These are phyloP conservation scores for Helotiales sp. DNA, from an alignment of 2,329 filamentous ascomycete species.

Conservation along the genomic window DNA sequence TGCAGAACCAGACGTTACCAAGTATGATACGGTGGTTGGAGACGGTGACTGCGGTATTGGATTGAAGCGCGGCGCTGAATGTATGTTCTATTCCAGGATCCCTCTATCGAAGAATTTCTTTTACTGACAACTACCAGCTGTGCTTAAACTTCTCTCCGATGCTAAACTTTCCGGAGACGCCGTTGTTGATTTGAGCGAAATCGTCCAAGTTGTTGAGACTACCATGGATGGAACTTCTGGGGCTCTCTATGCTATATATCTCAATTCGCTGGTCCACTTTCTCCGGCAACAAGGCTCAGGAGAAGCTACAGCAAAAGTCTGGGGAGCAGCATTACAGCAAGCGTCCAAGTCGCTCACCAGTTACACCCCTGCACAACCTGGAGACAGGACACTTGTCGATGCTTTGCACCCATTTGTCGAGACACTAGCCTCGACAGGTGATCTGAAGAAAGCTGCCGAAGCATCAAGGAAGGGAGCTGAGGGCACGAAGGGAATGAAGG, in stretches of 20 bases:
- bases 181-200: slow-evolving; percentile 57
- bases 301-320: slow-evolving; percentile 48
- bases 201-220: slow-evolving; percentile 64
- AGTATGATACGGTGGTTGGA: slow-evolving; percentile 69
- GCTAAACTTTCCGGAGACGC: slow-evolving; percentile 54
- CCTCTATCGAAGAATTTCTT: background rate
- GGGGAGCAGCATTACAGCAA: slow-evolving; percentile 65
- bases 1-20: slow-evolving; percentile 65
- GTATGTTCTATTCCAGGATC: slow-evolving; percentile 19
- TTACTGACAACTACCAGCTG: slow-evolving; percentile 33
- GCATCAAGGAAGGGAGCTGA: slow-evolving; percentile 76
- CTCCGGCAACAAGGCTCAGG: slow-evolving; percentile 29
- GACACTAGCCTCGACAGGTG: slow-evolving; percentile 62
- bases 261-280: slow-evolving; percentile 65
- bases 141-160: slow-evolving; percentile 44
- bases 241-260: slow-evolving; percentile 75
- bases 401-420: slow-evolving; percentile 86
- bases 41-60: slow-evolving; percentile 73
- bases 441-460: slow-evolving; percentile 70
- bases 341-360: slow-evolving; percentile 70
- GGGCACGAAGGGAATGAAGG: slow-evolving; percentile 87
- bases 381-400: slow-evolving; percentile 89
- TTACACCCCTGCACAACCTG: slow-evolving; percentile 87
- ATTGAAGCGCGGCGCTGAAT: slow-evolving; percentile 68
- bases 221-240: slow-evolving; percentile 75